phyloP scores from a whole-genome alignment of 2,329 filamentous ascomycete species.

The Calonectria pseudoturangicola region DNA sequence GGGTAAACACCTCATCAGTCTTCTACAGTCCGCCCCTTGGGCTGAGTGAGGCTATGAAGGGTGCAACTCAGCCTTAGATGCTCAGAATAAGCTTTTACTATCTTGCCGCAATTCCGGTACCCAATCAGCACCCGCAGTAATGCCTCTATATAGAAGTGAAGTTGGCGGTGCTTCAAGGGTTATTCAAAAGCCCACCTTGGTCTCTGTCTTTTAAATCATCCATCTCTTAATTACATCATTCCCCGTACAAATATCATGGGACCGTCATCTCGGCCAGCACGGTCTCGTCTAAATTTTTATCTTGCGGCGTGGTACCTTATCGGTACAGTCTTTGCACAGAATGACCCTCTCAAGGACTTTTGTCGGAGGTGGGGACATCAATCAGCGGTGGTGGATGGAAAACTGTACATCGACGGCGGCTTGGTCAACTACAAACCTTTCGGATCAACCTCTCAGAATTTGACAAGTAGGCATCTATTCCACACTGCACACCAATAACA shows the following conservation, averaged over 20 bases:
- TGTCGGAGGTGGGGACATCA: slow-evolving; percentile 41
- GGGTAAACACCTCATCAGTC: neutral
- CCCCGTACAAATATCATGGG: neutral
- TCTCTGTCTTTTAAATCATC: neutral
- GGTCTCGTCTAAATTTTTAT: neutral
- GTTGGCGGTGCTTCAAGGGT: no score
- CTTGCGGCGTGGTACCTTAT: neutral
- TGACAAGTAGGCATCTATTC: slow-evolving; percentile 27
- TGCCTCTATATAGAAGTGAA: neutral
- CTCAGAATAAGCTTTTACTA: neutral
- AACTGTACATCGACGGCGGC: slow-evolving; percentile 40
- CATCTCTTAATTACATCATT: neutral
- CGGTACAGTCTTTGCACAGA: slow-evolving; percentile 5
- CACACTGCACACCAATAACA: neutral
- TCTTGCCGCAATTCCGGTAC: neutral
- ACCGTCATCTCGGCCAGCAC: neutral
- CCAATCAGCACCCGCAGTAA: no score
- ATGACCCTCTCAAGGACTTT: slow-evolving; percentile 34
- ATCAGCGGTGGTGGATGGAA: slow-evolving; percentile 38
- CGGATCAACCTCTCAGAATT: neutral
- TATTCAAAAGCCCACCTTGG: neutral
- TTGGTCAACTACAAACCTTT: slow-evolving; percentile 34
- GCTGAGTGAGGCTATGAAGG: neutral
- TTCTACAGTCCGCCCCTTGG: neutral
- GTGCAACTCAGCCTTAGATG: neutral